Evolutionary conservation across 2,329 filamentous ascomycete genomes (phyloP).

Genomic region (Penicillium sp.): DNA sequence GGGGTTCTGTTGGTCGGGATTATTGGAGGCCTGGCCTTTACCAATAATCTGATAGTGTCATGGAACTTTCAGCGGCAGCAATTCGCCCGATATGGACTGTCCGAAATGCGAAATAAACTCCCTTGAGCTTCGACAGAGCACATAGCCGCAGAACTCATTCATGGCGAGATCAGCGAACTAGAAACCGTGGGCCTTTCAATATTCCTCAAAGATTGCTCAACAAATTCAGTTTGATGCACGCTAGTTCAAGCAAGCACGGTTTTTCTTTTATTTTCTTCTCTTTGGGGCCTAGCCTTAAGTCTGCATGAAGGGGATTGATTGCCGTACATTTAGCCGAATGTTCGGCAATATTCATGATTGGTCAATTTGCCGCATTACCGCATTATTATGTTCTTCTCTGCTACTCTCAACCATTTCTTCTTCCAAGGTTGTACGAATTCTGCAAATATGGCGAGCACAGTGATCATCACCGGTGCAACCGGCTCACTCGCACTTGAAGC

Average conservation of each 20-base stretch:
- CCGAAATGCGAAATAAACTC: not conserved
- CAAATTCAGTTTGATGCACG: no score
- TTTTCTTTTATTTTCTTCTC: no score
- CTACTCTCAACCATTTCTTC: not conserved
- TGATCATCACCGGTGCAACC: constrained; percentile 10
- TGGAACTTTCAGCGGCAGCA: not conserved
- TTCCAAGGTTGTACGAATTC: no score
- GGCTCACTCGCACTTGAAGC: constrained; percentile 8
- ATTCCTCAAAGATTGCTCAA: no score
- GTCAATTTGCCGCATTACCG: not conserved
- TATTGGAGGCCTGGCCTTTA: not conserved
- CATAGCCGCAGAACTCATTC: not conserved
- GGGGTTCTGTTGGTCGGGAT: not conserved
- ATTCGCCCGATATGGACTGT: not conserved
- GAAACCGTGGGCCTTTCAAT: not conserved
- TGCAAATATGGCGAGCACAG: not conserved
- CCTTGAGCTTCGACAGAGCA: not conserved
- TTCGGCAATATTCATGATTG: not conserved
- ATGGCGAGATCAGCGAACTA: not conserved
- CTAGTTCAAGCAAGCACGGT: no score
- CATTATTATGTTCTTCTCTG: not conserved
- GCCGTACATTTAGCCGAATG: not conserved
- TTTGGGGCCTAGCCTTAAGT: no score
- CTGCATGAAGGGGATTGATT: not conserved
- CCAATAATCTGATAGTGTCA: not conserved